A percentile compares a stretch with the other conserved stretches of the same genome.
These are phyloP conservation scores for Cercospora nicotianae DNA, from an alignment of 2,329 filamentous ascomycete species.

Conservation along the genomic window DNA sequence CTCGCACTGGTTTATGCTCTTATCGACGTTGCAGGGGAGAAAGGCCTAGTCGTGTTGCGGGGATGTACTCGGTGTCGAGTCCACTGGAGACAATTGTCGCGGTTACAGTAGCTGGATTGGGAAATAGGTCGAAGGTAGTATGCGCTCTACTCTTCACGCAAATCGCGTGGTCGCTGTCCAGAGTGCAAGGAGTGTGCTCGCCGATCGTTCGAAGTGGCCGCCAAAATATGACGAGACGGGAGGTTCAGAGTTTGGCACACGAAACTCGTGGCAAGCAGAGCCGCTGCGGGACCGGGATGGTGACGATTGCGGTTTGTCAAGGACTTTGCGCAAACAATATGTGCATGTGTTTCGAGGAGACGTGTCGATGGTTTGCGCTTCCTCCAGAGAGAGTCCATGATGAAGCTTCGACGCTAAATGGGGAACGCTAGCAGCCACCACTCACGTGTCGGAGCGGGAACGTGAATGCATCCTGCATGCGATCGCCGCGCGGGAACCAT, in stretches of 20 bases:
- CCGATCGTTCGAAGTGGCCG: slow-evolving; percentile 2
- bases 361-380: slow-evolving; percentile 5
- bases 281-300: slow-evolving; percentile 9
- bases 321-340: neutral
- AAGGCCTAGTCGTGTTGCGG: neutral
- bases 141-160: neutral
- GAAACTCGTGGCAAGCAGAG: slow-evolving; percentile 14
- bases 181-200: neutral
- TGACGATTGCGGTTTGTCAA: slow-evolving; percentile 3
- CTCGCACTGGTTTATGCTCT: neutral
- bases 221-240: slow-evolving; percentile 7
- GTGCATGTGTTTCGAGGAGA: neutral
- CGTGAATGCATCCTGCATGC: neutral
- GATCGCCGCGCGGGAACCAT: neutral
- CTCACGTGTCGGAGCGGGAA: neutral
- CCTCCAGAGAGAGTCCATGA: neutral
- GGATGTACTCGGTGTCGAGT: neutral
- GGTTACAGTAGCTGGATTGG: neutral
- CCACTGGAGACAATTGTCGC: neutral
- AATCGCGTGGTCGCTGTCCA: neutral
- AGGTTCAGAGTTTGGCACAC: slow-evolving; percentile 10
- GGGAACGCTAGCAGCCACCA: slow-evolving; percentile 1
- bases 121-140: neutral
- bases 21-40: neutral
- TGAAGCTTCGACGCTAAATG: slow-evolving; percentile 10